Evolutionary conservation across 768 basidiomycete species (phyloP).

Genomic region (Suillus discolor): DNA sequence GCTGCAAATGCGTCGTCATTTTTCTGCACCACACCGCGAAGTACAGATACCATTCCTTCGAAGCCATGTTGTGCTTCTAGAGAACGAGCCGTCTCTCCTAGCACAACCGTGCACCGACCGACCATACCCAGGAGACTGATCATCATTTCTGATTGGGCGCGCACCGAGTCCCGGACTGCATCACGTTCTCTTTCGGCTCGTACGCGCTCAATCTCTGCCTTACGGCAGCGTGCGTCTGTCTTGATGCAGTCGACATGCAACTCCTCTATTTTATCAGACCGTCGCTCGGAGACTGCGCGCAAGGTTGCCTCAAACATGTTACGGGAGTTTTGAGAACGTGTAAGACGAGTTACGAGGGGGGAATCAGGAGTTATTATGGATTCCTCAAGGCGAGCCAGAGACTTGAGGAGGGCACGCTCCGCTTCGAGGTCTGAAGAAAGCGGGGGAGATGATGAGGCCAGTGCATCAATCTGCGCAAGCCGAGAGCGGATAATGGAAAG

Average conservation of each 20-base stretch:
- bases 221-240: conserved; percentile 64
- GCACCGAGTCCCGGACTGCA: conserved; percentile 61
- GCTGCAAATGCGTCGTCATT: conserved; percentile 72
- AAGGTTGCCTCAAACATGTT: conserved; percentile 87
- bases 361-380: conserved; percentile 62
- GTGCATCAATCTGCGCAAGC: conserved; percentile 55
- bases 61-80: conserved; percentile 40
- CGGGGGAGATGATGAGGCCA: conserved; percentile 35
- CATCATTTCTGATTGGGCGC: conserved; percentile 65
- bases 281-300: conserved; percentile 79
- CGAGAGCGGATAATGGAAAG: conserved; percentile 65
- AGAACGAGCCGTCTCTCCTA: conserved; percentile 58
- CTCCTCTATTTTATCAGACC: conserved; percentile 78
- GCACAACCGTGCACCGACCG: conserved; percentile 73
- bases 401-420: conserved; percentile 68
- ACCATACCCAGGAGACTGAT: conserved; percentile 80
- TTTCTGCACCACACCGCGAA: conserved; percentile 59
- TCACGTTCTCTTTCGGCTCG: conserved; percentile 69
- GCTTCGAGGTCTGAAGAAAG: conserved; percentile 66
- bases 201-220: conserved; percentile 69
- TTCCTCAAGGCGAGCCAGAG: conserved; percentile 73
- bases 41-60: conserved; percentile 48
- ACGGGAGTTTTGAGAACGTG: conserved; percentile 71
- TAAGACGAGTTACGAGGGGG: conserved; percentile 55
- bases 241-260: conserved; percentile 68